These are phyloP conservation scores for Phytophthora hibernalis DNA, from an alignment of 352 stramenopile species.

Conservation along the genomic window DNA sequence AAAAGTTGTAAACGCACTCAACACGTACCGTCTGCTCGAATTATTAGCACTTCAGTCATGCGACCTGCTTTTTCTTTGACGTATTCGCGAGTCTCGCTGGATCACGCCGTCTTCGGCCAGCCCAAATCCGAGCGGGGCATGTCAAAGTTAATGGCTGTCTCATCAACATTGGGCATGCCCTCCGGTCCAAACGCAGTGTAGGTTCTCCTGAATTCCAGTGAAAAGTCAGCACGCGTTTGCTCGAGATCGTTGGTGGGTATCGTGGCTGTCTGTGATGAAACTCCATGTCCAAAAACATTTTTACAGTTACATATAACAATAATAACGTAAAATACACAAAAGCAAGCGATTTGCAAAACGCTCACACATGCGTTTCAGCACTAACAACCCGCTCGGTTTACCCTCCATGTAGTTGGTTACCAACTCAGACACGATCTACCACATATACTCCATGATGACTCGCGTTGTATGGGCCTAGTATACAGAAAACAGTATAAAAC, in stretches of 20 bases:
- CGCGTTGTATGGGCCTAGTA: slow-evolving; percentile 4
- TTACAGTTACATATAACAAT: background rate
- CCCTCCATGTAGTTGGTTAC: background rate
- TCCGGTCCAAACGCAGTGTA: too few relatives aligned
- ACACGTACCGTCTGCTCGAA: slow-evolving; percentile 5
- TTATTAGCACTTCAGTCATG: background rate
- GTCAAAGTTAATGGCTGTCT: too few relatives aligned
- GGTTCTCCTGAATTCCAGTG: too few relatives aligned
- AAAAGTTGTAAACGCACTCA: background rate
- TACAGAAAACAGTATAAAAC: background rate
- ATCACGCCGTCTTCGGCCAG: too few relatives aligned
- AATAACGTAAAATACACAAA: background rate
- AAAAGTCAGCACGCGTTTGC: background rate
- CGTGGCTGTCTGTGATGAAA: slow-evolving; percentile 3
- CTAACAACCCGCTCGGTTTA: background rate
- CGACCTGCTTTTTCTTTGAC: background rate
- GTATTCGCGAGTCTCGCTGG: too few relatives aligned
- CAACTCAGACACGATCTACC: background rate
- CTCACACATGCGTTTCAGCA: background rate
- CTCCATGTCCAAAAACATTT: background rate
- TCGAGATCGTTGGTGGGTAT: background rate
- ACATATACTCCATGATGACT: slow-evolving; percentile 1
- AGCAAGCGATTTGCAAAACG: background rate
- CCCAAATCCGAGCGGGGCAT: too few relatives aligned
- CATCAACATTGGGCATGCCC: too few relatives aligned